Evolutionary conservation across 2,329 filamentous ascomycete genomes (phyloP).

Genomic region (Coniochaeta sp.): DNA sequence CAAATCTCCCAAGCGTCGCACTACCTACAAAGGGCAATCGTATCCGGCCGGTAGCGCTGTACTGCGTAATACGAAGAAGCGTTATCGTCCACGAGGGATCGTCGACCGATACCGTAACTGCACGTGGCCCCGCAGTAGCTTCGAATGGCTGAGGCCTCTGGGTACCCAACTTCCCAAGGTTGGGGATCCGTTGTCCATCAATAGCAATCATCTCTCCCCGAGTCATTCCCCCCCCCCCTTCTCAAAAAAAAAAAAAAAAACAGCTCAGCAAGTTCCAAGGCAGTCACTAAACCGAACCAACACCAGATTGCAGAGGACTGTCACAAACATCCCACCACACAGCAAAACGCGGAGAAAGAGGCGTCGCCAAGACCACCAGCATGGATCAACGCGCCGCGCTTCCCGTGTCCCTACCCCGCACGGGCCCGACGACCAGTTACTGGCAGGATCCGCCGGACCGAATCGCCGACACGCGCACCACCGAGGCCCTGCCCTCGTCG

Average conservation of each 20-base stretch:
- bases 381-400: slow-evolving; percentile 29
- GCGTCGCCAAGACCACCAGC: background rate
- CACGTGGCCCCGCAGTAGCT: background rate
- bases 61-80: background rate
- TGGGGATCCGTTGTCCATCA: background rate
- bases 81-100: background rate
- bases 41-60: background rate
- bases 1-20: background rate
- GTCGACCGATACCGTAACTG: background rate
- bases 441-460: slow-evolving; percentile 51
- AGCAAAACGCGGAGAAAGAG: background rate
- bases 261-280: too few species aligned
- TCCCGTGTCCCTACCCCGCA: slow-evolving; percentile 38
- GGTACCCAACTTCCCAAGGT: background rate
- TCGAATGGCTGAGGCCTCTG: background rate
- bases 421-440: slow-evolving; percentile 48
- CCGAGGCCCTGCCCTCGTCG: slow-evolving; percentile 39
- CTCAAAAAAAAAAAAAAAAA: too few species aligned
- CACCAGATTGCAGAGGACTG: too few species aligned
- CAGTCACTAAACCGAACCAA: too few species aligned
- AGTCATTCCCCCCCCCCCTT: too few species aligned
- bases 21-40: background rate
- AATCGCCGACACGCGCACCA: slow-evolving; percentile 42
- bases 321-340: too few species aligned
- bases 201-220: background rate